phyloP scores from a whole-genome alignment of 352 stramenopile species.

The Thraustotheca clavata region DNA sequence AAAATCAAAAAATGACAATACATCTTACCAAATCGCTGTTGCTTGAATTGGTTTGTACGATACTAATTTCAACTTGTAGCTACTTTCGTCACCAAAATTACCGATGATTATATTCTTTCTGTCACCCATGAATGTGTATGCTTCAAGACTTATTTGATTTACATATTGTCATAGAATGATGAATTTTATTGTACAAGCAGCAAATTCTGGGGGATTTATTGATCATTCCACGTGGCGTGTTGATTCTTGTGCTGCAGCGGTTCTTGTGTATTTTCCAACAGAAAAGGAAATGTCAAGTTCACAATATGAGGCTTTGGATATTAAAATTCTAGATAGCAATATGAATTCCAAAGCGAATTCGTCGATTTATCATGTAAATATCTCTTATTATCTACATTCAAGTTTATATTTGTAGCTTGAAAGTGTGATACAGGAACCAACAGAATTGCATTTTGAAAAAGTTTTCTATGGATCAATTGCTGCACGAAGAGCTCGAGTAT shows the following conservation, averaged over 20 bases:
- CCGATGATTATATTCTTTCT: conserved; percentile 11
- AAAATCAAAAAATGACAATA: too few relatives aligned
- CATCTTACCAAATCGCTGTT: conserved; percentile 16
- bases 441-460: background rate
- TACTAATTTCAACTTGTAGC: background rate
- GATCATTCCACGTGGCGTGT: background rate
- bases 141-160: too few relatives aligned
- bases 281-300: conserved; percentile 4
- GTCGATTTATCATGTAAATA: background rate
- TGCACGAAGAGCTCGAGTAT: conserved; percentile 15
- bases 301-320: conserved; percentile 6
- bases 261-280: conserved; percentile 10
- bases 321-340: background rate
- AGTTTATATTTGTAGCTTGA: background rate
- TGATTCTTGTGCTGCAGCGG: background rate
- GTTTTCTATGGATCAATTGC: conserved; percentile 14
- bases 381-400: background rate
- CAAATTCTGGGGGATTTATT: background rate
- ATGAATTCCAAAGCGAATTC: background rate
- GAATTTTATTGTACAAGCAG: conserved; percentile 10
- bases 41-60: too few relatives aligned
- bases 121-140: too few relatives aligned
- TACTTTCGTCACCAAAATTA: conserved; percentile 11
- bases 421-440: conserved; percentile 4
- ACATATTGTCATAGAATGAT: background rate